Percentiles rank a stretch among this genome's conserved stretches.
Conservation (phyloP, 306 rosid species). For the Cicer arietinum region DNA sequence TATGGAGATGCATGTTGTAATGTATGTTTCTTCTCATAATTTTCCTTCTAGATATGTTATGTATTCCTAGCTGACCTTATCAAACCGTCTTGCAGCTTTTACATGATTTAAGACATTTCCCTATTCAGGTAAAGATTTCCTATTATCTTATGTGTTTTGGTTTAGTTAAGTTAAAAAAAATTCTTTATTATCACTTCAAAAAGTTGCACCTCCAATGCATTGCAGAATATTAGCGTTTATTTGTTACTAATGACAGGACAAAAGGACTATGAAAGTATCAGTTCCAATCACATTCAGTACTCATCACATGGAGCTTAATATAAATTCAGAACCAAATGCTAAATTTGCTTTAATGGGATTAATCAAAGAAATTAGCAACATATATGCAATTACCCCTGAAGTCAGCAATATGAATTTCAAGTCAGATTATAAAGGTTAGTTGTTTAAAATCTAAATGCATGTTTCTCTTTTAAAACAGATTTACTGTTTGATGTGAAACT, state of each 20-base stretch:
- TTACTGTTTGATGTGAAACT: conserved; percentile 31
- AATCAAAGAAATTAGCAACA: conserved; percentile 74
- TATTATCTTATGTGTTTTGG: background rate
- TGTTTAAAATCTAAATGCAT: conserved; percentile 37
- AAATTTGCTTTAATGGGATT: conserved; percentile 82
- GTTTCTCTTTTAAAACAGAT: conserved; percentile 1
- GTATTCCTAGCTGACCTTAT: conserved; percentile 38
- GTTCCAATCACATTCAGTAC: conserved; percentile 77
- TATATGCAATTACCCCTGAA: conserved; percentile 66
- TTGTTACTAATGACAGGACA: conserved; percentile 64
- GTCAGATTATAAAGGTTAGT: conserved; percentile 71
- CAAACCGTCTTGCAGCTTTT: conserved; percentile 64
- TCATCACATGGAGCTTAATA: conserved; percentile 83
- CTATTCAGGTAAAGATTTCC: conserved; percentile 66
- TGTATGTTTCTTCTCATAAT: conserved; percentile 55
- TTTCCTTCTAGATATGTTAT: conserved; percentile 13
- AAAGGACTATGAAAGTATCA: conserved; percentile 59
- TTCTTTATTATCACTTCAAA: background rate
- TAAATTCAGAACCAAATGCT: conserved; percentile 67
- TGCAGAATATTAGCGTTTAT: conserved; percentile 23
- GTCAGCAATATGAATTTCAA: conserved; percentile 60
- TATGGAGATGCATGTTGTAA: conserved; percentile 74
- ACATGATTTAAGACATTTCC: conserved; percentile 74
- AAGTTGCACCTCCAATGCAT: conserved; percentile 6
- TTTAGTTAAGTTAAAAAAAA: background rate